Conservation (phyloP, 1,139 yeast genomes). For the Fermentozyma sake region DNA sequence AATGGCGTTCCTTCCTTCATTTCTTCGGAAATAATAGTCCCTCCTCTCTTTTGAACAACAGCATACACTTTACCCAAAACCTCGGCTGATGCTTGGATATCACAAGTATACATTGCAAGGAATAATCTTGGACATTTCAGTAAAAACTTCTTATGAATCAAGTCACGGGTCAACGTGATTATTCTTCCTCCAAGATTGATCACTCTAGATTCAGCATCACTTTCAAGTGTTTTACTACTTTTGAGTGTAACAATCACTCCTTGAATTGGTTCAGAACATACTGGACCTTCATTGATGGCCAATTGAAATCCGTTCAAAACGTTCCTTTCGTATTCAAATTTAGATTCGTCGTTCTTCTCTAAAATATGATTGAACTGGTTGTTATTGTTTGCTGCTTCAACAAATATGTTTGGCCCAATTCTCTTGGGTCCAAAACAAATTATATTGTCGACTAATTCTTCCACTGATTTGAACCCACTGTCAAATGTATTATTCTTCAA, state of each 20-base stretch:
- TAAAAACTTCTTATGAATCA: constrained; percentile 64
- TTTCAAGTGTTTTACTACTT: constrained; percentile 21
- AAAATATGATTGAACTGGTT: constrained; percentile 31
- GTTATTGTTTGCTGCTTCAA: constrained; percentile 43
- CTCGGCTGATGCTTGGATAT: constrained; percentile 91
- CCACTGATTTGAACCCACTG: constrained; percentile 15
- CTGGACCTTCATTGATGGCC: constrained; percentile 81
- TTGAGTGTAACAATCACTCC: constrained; percentile 60
- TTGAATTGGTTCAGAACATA: constrained; percentile 82
- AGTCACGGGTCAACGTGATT: constrained; percentile 68
- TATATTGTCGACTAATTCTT: constrained; percentile 40
- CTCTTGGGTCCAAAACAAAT: constrained; percentile 76
- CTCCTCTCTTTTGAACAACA: constrained; percentile 86
- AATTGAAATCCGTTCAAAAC: constrained; percentile 81
- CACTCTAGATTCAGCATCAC: constrained; percentile 26
- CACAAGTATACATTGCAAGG: constrained; percentile 92
- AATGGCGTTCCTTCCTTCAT: constrained; percentile 98
- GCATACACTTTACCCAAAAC: constrained; percentile 94
- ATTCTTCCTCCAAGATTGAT: constrained; percentile 61
- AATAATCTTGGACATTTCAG: constrained; percentile 85
- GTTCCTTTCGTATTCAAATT: constrained; percentile 58
- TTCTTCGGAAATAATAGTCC: constrained; percentile 82
- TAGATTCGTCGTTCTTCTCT: constrained; percentile 9
- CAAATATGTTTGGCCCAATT: constrained; percentile 69
- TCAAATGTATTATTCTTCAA: constrained; percentile 21